Conservation (phyloP, 2,329 filamentous ascomycete species). For the Fusarium protoensiforme region DNA sequence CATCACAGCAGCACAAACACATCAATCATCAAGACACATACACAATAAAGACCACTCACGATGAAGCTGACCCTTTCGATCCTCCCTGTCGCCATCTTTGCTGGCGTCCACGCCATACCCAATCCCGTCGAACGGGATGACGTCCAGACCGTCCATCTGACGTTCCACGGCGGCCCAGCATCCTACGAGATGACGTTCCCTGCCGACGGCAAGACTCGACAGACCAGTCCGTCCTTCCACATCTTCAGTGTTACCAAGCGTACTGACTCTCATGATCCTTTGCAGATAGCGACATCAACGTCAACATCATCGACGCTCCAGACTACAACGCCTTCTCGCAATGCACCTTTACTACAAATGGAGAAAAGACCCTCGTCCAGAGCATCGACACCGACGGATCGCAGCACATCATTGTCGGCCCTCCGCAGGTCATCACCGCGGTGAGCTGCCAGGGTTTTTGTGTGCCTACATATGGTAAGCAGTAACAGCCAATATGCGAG, state of each 20-base stretch:
- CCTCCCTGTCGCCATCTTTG: slow-evolving; percentile 12
- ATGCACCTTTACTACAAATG: slow-evolving; percentile 56
- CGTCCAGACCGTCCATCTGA: slow-evolving; percentile 54
- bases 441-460: slow-evolving; percentile 58
- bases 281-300: slow-evolving; percentile 52
- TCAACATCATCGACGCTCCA: slow-evolving; percentile 55
- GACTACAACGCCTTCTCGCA: slow-evolving; percentile 55
- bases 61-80: slow-evolving; percentile 36
- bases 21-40: background rate
- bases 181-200: slow-evolving; percentile 55
- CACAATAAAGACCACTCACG: background rate
- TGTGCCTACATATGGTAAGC: slow-evolving; percentile 52
- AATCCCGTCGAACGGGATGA: slow-evolving; percentile 33
- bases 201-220: slow-evolving; percentile 52
- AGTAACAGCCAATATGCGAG: background rate
- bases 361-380: slow-evolving; percentile 45
- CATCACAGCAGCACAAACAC: background rate
- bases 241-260: too few relatives aligned
- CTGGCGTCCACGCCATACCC: slow-evolving; percentile 6
- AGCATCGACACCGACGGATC: slow-evolving; percentile 43
- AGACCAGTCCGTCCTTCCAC: slow-evolving; percentile 48
- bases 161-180: slow-evolving; percentile 55
- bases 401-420: slow-evolving; percentile 56
- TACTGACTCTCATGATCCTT: background rate
- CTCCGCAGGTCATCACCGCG: slow-evolving; percentile 55